phyloP scores from a whole-genome alignment of 805 yeast genomes.

The Myxozyma nipponensis region DNA sequence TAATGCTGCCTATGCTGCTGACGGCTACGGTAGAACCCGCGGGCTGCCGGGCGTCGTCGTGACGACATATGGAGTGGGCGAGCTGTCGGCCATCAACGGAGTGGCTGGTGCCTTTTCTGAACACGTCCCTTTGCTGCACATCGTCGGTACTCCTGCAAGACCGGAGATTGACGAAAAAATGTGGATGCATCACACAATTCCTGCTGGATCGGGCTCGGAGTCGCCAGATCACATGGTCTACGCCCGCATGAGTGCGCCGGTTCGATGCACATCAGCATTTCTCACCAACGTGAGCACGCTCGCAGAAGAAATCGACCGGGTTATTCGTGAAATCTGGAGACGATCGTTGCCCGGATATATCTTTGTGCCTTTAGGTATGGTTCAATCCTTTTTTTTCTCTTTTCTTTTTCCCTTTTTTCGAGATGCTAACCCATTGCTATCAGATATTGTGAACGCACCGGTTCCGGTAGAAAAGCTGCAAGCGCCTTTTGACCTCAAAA shows the following conservation, averaged over 20 bases:
- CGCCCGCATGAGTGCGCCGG: slow-evolving; percentile 55
- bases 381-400: slow-evolving; percentile 32
- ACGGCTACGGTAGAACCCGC: slow-evolving; percentile 73
- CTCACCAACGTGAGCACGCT: slow-evolving; percentile 47
- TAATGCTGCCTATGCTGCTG: slow-evolving; percentile 86
- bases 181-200: slow-evolving; percentile 41
- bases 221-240: slow-evolving; percentile 66
- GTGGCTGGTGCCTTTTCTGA: slow-evolving; percentile 81
- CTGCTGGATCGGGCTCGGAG: slow-evolving; percentile 34
- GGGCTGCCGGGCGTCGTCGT: slow-evolving; percentile 61
- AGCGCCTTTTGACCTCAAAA: slow-evolving; percentile 35
- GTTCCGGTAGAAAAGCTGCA: slow-evolving; percentile 38
- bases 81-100: slow-evolving; percentile 70
- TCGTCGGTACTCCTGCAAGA: slow-evolving; percentile 70
- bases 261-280: slow-evolving; percentile 54
- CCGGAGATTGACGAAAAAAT: slow-evolving; percentile 38
- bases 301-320: slow-evolving; percentile 61
- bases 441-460: slow-evolving; percentile 24
- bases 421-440: background rate
- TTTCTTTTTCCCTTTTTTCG: slow-evolving; percentile 32
- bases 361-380: slow-evolving; percentile 69
- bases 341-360: slow-evolving; percentile 78
- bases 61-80: slow-evolving; percentile 89
- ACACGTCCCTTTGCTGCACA: slow-evolving; percentile 71
- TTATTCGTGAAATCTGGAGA: slow-evolving; percentile 52